Percentiles rank a stretch among this genome's conserved stretches.
Evolutionary conservation across 2,329 filamentous ascomycete species (phyloP).

Genomic region (Talaromyces sp.): DNA sequence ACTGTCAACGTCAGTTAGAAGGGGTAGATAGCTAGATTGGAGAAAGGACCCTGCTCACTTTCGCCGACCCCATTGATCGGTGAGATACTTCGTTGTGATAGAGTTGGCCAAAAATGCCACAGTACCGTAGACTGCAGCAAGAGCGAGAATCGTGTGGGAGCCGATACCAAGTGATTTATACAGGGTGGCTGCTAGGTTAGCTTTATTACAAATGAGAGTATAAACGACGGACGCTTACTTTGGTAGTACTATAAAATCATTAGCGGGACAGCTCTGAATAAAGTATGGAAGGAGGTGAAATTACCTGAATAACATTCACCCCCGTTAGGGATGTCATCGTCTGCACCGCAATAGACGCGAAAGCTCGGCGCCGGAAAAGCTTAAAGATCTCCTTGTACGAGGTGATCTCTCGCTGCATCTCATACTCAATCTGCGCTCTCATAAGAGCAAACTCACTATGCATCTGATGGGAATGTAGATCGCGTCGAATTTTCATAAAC

Average conservation of each 20-base stretch:
- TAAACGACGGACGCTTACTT: slow-evolving; percentile 8
- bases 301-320: slow-evolving; percentile 53
- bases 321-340: slow-evolving; percentile 56
- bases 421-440: slow-evolving; percentile 53
- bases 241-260: slow-evolving; percentile 30
- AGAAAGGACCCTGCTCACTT: slow-evolving; percentile 32
- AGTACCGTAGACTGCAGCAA: slow-evolving; percentile 54
- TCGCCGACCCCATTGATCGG: slow-evolving; percentile 56
- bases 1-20: slow-evolving; percentile 21
- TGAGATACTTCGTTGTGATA: slow-evolving; percentile 50
- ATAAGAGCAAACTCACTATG: slow-evolving; percentile 53
- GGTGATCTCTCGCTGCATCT: slow-evolving; percentile 53
- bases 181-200: slow-evolving; percentile 40
- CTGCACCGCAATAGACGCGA: slow-evolving; percentile 54
- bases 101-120: slow-evolving; percentile 48
- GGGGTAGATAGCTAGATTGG: not conserved
- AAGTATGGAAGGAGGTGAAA: not conserved
- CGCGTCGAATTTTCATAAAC: slow-evolving; percentile 46
- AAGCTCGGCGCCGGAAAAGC: slow-evolving; percentile 48
- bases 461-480: slow-evolving; percentile 41
- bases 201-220: not conserved
- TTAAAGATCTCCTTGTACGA: slow-evolving; percentile 50
- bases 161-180: slow-evolving; percentile 53
- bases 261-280: not conserved
- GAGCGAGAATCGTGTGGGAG: slow-evolving; percentile 47